These are phyloP conservation scores for Phytopythium kandeliae DNA, from an alignment of 352 stramenopile genomes.

Conservation along the genomic window DNA sequence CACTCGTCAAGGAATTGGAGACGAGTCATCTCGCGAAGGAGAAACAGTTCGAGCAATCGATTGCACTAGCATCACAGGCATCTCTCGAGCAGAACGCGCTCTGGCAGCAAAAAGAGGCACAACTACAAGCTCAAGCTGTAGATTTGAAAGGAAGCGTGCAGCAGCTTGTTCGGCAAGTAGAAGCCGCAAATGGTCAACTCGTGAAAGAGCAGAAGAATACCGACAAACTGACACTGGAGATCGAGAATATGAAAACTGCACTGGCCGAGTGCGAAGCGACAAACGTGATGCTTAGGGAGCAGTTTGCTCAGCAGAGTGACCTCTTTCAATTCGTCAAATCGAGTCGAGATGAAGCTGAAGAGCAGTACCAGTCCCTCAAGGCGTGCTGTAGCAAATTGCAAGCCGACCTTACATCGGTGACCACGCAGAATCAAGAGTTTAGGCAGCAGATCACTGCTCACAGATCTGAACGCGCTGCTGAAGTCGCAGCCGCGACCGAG, in stretches of 20 bases:
- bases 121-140: neutral
- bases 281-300: neutral
- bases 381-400: neutral
- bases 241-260: neutral
- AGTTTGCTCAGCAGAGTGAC: neutral
- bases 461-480: neutral
- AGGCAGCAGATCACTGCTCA: neutral
- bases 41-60: neutral
- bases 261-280: neutral
- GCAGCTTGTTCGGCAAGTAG: neutral
- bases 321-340: neutral
- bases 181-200: neutral
- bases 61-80: neutral
- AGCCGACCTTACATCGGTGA: neutral
- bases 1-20: neutral
- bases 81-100: neutral
- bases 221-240: neutral
- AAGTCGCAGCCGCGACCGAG: neutral
- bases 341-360: neutral
- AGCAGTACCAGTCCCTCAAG: neutral
- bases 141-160: neutral
- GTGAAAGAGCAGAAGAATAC: neutral
- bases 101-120: neutral
- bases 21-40: neutral
- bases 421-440: neutral